A percentile compares a stretch with the other conserved stretches of the same genome.
Evolutionary conservation across 1,139 yeast species (phyloP).

Genomic region (Kazachstania sp.): DNA sequence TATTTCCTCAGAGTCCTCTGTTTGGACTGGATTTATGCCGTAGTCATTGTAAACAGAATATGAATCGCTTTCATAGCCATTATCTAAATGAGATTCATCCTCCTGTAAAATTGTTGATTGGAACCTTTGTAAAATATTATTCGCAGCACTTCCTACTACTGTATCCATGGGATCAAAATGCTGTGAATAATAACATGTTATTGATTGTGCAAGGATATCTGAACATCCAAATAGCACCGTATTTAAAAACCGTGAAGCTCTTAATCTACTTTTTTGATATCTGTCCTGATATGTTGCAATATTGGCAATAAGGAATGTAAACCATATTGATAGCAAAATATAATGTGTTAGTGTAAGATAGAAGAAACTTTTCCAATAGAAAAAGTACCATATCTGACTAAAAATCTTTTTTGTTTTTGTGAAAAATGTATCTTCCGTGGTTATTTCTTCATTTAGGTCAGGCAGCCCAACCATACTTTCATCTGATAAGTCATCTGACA

Average conservation of each 20-base stretch:
- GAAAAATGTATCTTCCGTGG: background rate
- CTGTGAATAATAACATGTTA: slow-evolving; percentile 18
- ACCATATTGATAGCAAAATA: slow-evolving; percentile 42
- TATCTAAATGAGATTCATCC: slow-evolving; percentile 6
- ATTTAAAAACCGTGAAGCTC: slow-evolving; percentile 76
- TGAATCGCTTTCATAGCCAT: slow-evolving; percentile 17
- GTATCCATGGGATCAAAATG: slow-evolving; percentile 31
- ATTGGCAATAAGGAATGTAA: slow-evolving; percentile 34
- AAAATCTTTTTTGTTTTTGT: background rate
- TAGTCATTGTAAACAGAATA: slow-evolving; percentile 25
- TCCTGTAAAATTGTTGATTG: background rate
- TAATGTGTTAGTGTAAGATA: slow-evolving; percentile 34
- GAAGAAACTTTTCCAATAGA: background rate
- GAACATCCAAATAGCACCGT: slow-evolving; percentile 78
- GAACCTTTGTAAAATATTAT: slow-evolving; percentile 18
- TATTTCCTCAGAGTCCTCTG: background rate
- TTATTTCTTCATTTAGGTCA: background rate
- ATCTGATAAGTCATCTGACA: background rate
- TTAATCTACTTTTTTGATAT: slow-evolving; percentile 60
- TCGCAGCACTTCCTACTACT: slow-evolving; percentile 26
- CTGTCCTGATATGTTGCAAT: slow-evolving; percentile 17
- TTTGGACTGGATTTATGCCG: slow-evolving; percentile 12
- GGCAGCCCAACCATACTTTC: background rate
- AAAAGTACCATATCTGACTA: background rate
- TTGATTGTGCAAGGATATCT: slow-evolving; percentile 72